Evolutionary conservation across 2,329 filamentous ascomycete species (phyloP), one percentile per base, ranked within the genome.

Genomic region (Aschersonia sp.): DNA sequence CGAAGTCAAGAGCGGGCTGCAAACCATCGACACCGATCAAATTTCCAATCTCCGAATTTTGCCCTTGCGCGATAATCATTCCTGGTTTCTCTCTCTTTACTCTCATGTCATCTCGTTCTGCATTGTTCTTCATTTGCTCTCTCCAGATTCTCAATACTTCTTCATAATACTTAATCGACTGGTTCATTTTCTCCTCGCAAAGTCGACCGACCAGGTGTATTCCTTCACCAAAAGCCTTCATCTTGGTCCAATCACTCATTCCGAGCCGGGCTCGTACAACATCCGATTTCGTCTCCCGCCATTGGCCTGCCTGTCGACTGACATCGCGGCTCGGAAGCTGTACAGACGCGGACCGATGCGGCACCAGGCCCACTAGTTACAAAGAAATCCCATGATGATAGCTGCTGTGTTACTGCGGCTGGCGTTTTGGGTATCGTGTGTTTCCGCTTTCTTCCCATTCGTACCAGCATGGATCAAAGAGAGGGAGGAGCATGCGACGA

Each of bases 401-500:
- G 56, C 63, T 45, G 53, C 57, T 47, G 51, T 59, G 42, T 46
- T 67, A 50, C 55, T 70, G 50, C 69, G 69, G 56, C 58, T 78
- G 57, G 66, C 70, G 54, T 57, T 76, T 57, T 75, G 68, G 63
- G 62, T 66, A 47, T 62, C 68, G 40, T 59, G 64, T 45, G 64
- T 64, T 47, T 59, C 67, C 46, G 74, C 74, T 46, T 73, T 78
- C 57, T 71, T 61, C 45, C 69, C 69, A 5, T 75, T 66, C 56
- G 58, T 56, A 29, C 69, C 71, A 7, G 49, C 49, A 47, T 67
- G 65, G 65, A 53, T 57, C 44, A 47, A 57, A 44, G 57, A 63
- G 46, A 47, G 60, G 46, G 58, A 60, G 35, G 55, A 57, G 45
- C 49, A 50, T 46, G 51, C 44, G 12, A 8, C 30, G 4, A 11